Conservation (phyloP, 345 rosid genomes). For the Tarenaya hassleriana region DNA sequence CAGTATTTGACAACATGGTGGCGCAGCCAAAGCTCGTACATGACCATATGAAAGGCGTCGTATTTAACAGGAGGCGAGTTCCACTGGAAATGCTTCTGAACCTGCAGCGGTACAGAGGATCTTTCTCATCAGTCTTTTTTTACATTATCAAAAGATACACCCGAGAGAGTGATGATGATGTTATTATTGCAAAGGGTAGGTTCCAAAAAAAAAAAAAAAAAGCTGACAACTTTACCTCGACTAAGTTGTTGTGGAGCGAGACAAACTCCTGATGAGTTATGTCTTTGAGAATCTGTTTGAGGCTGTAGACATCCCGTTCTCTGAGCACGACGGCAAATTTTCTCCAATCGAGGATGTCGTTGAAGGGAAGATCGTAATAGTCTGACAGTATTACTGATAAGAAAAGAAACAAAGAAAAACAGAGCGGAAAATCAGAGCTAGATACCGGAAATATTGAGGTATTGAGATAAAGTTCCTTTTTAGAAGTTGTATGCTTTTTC, state of each 20-base stretch:
- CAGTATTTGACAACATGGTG: constrained; percentile 80
- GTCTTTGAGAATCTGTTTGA: constrained; percentile 66
- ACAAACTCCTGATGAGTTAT: constrained; percentile 64
- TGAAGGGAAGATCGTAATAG: constrained; percentile 89
- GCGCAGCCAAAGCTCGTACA: constrained; percentile 94
- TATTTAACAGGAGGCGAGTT: constrained; percentile 64
- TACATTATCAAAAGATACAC: too few species aligned
- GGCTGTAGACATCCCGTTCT: constrained; percentile 64
- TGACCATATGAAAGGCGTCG: constrained; percentile 94
- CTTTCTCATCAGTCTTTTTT: too few species aligned
- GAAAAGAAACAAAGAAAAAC: too few species aligned
- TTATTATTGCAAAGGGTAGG: constrained; percentile 4
- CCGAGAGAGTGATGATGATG: too few species aligned
- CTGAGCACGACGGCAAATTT: constrained; percentile 69
- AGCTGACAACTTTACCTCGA: constrained; percentile 61
- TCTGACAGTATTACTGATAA: constrained; percentile 85
- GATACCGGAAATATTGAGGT: too few species aligned
- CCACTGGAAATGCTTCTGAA: constrained; percentile 96
- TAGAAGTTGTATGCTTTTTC: too few species aligned
- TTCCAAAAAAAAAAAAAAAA: too few species aligned
- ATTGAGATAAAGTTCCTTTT: too few species aligned
- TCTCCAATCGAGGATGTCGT: constrained; percentile 71
- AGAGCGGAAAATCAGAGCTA: too few species aligned
- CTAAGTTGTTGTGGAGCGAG: constrained; percentile 65
- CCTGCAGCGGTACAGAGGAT: too few species aligned